Conservation (phyloP, 2,329 filamentous ascomycete genomes). For the Chaetomiaceae sp. region DNA sequence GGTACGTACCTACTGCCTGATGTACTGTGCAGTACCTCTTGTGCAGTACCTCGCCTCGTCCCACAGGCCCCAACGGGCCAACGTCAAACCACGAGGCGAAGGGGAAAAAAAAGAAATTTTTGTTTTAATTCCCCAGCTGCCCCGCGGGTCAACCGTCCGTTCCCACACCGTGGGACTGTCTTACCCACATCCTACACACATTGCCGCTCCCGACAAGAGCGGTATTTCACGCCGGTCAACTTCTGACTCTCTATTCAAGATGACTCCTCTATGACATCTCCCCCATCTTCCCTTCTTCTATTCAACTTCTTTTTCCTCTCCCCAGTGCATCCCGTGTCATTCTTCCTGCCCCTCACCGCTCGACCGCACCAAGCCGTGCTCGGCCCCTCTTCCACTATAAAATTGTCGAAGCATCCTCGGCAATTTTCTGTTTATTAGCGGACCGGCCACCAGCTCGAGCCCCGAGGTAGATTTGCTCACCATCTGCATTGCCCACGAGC, state of each 20-base stretch:
- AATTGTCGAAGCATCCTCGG: slow-evolving; percentile 20
- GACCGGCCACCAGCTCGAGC: slow-evolving; percentile 10
- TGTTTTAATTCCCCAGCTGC: slow-evolving; percentile 21
- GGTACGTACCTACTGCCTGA: background rate
- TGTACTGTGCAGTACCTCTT: too few species aligned
- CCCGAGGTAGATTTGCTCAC: background rate
- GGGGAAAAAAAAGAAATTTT: slow-evolving; percentile 21
- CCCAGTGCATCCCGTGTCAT: slow-evolving; percentile 9
- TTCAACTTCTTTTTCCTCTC: slow-evolving; percentile 10
- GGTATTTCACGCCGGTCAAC: slow-evolving; percentile 10
- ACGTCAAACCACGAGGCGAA: slow-evolving; percentile 23
- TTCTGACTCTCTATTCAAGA: slow-evolving; percentile 17
- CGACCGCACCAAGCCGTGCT: background rate
- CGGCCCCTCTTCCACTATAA: slow-evolving; percentile 5
- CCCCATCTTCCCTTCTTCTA: slow-evolving; percentile 11
- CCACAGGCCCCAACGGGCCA: too few species aligned
- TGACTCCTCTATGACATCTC: slow-evolving; percentile 25
- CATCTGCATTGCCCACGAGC: too few species aligned
- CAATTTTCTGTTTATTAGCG: slow-evolving; percentile 25
- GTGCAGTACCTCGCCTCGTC: too few species aligned
- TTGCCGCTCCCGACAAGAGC: slow-evolving; percentile 11
- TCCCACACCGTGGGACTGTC: slow-evolving; percentile 6
- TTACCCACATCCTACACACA: slow-evolving; percentile 15
- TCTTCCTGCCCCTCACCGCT: slow-evolving; percentile 10
- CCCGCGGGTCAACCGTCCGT: slow-evolving; percentile 22